These are phyloP conservation scores for Psilocybe tampanensis DNA, from an alignment of 768 basidiomycete genomes.

Conservation along the genomic window DNA sequence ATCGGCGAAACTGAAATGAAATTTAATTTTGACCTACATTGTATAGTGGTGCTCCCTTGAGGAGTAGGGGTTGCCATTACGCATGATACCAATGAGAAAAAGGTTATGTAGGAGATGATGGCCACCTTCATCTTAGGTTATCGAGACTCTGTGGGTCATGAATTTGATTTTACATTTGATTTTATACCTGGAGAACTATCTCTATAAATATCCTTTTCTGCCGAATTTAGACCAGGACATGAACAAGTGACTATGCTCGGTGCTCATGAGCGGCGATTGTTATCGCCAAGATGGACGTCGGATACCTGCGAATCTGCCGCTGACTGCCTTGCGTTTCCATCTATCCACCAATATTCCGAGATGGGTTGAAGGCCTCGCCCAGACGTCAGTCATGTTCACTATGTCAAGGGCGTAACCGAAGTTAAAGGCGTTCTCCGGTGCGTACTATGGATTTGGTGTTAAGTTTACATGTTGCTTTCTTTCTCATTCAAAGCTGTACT, in stretches of 20 bases:
- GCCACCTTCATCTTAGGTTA: neutral
- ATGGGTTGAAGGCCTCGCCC: too few relatives aligned
- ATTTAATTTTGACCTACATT: too few relatives aligned
- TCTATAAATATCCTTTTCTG: neutral
- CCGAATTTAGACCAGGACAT: neutral
- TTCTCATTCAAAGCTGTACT: too few relatives aligned
- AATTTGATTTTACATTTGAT: too few relatives aligned
- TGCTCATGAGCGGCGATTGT: neutral
- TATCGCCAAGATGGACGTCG: neutral
- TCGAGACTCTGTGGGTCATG: neutral
- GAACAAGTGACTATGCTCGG: neutral
- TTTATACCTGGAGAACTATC: neutral
- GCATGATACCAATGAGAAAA: neutral
- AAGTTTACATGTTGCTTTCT: too few relatives aligned
- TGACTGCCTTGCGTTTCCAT: neutral
- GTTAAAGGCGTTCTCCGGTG: too few relatives aligned
- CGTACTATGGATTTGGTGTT: too few relatives aligned
- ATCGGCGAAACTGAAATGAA: neutral
- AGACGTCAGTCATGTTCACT: too few relatives aligned
- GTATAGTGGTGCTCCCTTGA: neutral
- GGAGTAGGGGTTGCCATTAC: neutral
- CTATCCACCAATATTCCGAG: neutral
- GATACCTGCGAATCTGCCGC: neutral
- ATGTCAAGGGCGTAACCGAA: too few relatives aligned
- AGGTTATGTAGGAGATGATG: neutral